Percentiles rank a stretch among this genome's conserved stretches.
These are phyloP conservation scores for Trametes sp. DNA, from an alignment of 1,284 basidiomycete species.

Conservation along the genomic window DNA sequence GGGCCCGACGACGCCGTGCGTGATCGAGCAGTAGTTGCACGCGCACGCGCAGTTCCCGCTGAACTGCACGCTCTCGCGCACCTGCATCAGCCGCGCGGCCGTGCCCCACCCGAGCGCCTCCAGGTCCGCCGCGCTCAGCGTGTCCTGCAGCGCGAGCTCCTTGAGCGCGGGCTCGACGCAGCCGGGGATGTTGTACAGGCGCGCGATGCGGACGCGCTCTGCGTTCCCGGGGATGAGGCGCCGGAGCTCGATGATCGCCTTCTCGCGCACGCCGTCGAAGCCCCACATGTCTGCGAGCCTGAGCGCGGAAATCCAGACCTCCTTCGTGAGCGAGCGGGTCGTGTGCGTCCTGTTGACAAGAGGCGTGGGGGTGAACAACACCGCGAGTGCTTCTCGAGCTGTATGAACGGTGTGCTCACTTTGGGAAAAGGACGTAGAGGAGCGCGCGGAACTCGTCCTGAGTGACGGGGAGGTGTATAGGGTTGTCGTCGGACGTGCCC, in stretches of 20 bases:
- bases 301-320: constrained; percentile 17
- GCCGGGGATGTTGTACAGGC: constrained; percentile 13
- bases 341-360: not conserved
- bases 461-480: not conserved
- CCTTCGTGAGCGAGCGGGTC: constrained; percentile 3
- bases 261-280: constrained; percentile 12
- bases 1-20: constrained; percentile 10
- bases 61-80: constrained; percentile 26
- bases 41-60: constrained; percentile 14
- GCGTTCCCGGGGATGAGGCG: constrained; percentile 17
- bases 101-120: constrained; percentile 23
- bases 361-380: not conserved
- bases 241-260: constrained; percentile 19
- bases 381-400: not conserved
- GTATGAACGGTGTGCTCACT: not conserved
- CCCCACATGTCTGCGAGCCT: constrained; percentile 21
- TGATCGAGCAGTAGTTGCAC: constrained; percentile 25
- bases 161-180: constrained; percentile 28
- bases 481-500: constrained; percentile 5
- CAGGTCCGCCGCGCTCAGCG: constrained; percentile 19
- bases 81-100: constrained; percentile 22
- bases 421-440: constrained; percentile 10
- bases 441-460: constrained; percentile 12
- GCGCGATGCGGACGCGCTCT: constrained; percentile 27
- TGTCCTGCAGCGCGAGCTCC: constrained; percentile 24